Evolutionary conservation across 306 rosid species (phyloP).

Genomic region (Trifolium fragiferum): DNA sequence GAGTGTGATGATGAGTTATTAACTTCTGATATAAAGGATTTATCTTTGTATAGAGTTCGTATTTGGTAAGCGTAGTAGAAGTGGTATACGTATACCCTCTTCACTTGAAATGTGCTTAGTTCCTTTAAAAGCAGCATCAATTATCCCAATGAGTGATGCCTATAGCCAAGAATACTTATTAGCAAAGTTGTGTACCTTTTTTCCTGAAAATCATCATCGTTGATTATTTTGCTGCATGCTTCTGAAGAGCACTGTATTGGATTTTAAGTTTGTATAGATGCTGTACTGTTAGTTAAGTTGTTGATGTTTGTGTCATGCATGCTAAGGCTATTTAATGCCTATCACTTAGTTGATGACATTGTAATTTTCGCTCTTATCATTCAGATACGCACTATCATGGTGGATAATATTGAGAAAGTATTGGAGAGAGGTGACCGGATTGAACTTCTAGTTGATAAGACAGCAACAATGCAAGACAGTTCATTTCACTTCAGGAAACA

Average conservation of each 20-base stretch:
- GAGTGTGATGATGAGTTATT: constrained; percentile 15
- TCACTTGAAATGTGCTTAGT: constrained; percentile 11
- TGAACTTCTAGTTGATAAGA: constrained; percentile 96
- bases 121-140: constrained; percentile 28
- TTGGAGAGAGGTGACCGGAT: constrained; percentile 97
- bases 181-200: constrained; percentile 27
- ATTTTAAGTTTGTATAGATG: constrained; percentile 34
- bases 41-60: constrained; percentile 31
- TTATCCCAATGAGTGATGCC: constrained; percentile 33
- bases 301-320: constrained; percentile 21
- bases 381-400: constrained; percentile 94
- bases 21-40: neutral
- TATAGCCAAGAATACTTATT: constrained; percentile 23
- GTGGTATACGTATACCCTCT: constrained; percentile 2
- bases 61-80: neutral
- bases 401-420: constrained; percentile 92
- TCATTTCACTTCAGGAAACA: constrained; percentile 96
- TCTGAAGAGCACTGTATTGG: constrained; percentile 24
- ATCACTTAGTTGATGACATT: constrained; percentile 38
- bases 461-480: constrained; percentile 97
- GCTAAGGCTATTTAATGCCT: constrained; percentile 7
- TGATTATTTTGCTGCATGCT: constrained; percentile 22
- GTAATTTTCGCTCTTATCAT: constrained; percentile 40
- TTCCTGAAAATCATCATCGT: constrained; percentile 18
- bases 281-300: constrained; percentile 10